Conservation (phyloP, 1,139 yeast genomes). For the Wickerhamiella infanticola region DNA sequence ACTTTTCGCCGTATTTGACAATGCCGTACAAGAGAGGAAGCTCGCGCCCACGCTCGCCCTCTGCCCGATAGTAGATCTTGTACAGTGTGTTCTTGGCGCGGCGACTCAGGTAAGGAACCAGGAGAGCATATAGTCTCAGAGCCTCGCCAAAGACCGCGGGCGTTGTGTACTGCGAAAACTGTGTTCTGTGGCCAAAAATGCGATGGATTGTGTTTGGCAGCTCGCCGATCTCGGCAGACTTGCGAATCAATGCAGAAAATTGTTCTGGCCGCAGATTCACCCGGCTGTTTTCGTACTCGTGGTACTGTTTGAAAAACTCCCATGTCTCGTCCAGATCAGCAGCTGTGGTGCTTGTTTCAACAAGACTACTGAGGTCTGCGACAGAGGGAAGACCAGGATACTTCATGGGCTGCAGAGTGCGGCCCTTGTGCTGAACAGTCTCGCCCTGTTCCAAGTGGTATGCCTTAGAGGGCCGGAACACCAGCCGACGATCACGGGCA, state of each 20-base stretch:
- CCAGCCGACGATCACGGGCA: slow-evolving; percentile 13
- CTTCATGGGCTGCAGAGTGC: slow-evolving; percentile 13
- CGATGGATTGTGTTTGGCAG: slow-evolving; percentile 7
- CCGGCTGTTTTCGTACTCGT: slow-evolving; percentile 7
- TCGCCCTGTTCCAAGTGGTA: slow-evolving; percentile 14
- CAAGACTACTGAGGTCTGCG: slow-evolving; percentile 13
- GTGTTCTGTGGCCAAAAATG: slow-evolving; percentile 3
- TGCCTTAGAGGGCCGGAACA: slow-evolving; percentile 18
- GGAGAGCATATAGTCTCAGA: slow-evolving; percentile 12
- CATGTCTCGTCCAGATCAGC: slow-evolving; percentile 12
- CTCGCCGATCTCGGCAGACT: slow-evolving; percentile 13
- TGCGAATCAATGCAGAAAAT: slow-evolving; percentile 11
- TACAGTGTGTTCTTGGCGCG: slow-evolving; percentile 8
- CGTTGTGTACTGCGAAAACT: slow-evolving; percentile 2
- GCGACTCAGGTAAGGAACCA: slow-evolving; percentile 8
- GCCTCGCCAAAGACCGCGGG: slow-evolving; percentile 11
- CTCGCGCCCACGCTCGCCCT: slow-evolving; percentile 7
- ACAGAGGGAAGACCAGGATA: slow-evolving; percentile 19
- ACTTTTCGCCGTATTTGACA: slow-evolving; percentile 8
- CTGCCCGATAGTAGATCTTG: slow-evolving; percentile 7
- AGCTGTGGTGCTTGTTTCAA: slow-evolving; percentile 7
- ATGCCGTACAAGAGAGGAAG: slow-evolving; percentile 11
- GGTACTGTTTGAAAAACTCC: slow-evolving; percentile 9
- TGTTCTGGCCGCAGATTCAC: slow-evolving; percentile 11
- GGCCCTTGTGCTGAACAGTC: slow-evolving; percentile 13